Evolutionary conservation across 1,139 yeast genomes (phyloP).

Genomic region (Taiozyma sp.): DNA sequence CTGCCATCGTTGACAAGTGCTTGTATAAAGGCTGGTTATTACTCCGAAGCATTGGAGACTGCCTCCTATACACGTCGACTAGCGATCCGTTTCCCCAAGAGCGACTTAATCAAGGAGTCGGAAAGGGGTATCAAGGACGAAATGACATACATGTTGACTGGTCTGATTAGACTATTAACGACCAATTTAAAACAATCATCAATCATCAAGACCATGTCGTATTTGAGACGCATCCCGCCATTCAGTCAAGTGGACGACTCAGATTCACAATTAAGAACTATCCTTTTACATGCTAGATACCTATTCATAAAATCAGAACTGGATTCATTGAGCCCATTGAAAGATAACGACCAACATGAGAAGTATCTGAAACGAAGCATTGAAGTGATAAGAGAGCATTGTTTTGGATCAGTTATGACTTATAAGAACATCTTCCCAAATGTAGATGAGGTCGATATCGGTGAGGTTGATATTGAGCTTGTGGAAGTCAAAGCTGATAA

Average conservation of each 20-base stretch:
- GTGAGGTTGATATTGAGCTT: slow-evolving; percentile 14
- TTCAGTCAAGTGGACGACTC: slow-evolving; percentile 29
- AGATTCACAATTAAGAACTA: slow-evolving; percentile 34
- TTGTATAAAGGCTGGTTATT: slow-evolving; percentile 84
- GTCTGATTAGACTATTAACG: slow-evolving; percentile 60
- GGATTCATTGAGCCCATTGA: slow-evolving; percentile 49
- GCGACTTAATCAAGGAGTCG: slow-evolving; percentile 50
- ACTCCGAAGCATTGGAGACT: slow-evolving; percentile 82
- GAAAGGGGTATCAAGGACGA: slow-evolving; percentile 50
- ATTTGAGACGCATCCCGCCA: slow-evolving; percentile 60
- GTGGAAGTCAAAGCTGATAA: not conserved
- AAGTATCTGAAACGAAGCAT: slow-evolving; percentile 72
- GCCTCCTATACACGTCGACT: slow-evolving; percentile 67
- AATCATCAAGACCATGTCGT: slow-evolving; percentile 71
- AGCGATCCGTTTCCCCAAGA: slow-evolving; percentile 59
- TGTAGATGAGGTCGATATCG: slow-evolving; percentile 23
- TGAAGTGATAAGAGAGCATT: slow-evolving; percentile 79
- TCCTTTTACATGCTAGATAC: slow-evolving; percentile 50
- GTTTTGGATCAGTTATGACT: slow-evolving; percentile 66
- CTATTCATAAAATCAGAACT: slow-evolving; percentile 58
- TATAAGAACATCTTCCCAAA: slow-evolving; percentile 56
- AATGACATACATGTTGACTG: slow-evolving; percentile 58
- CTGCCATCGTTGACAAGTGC: slow-evolving; percentile 76
- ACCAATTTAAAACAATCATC: slow-evolving; percentile 77
- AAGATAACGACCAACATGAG: slow-evolving; percentile 39